Percentiles rank a stretch among this genome's conserved stretches.
phyloP scores from a whole-genome alignment of 73 alveolate species.

The Tetrahymena elliotti region DNA sequence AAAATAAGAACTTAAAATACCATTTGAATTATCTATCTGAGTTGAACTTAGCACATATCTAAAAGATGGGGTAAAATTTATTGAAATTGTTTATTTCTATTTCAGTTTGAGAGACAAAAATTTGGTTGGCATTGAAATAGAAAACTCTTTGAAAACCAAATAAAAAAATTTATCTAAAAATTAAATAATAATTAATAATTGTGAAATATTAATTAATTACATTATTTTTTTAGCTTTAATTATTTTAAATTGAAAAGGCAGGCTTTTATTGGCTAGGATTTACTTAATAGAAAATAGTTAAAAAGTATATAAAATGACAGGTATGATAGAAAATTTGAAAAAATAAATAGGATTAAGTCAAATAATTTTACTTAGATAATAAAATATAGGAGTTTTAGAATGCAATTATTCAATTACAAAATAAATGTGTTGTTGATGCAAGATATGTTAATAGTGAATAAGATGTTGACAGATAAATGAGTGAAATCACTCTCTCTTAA shows the following conservation, averaged over 20 bases:
- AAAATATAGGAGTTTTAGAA: not conserved
- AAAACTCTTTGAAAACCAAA: not conserved
- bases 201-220: not conserved
- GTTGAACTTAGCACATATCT: no score
- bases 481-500: not conserved
- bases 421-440: not conserved
- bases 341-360: not conserved
- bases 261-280: not conserved
- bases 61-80: no score
- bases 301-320: not conserved
- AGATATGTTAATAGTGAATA: not conserved
- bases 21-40: no score
- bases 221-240: not conserved
- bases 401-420: not conserved
- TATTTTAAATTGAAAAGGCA: not conserved
- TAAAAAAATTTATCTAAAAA: not conserved
- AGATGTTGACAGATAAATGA: not conserved
- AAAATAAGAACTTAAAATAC: no score
- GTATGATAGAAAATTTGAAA: not conserved
- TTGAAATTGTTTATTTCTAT: not conserved
- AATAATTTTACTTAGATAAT: not conserved
- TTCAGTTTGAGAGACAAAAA: not conserved
- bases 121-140: not conserved
- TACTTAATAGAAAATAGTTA: not conserved
- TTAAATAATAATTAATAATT: not conserved